Conservation (phyloP, 1,139 yeast species). For the Pichia sp. region DNA sequence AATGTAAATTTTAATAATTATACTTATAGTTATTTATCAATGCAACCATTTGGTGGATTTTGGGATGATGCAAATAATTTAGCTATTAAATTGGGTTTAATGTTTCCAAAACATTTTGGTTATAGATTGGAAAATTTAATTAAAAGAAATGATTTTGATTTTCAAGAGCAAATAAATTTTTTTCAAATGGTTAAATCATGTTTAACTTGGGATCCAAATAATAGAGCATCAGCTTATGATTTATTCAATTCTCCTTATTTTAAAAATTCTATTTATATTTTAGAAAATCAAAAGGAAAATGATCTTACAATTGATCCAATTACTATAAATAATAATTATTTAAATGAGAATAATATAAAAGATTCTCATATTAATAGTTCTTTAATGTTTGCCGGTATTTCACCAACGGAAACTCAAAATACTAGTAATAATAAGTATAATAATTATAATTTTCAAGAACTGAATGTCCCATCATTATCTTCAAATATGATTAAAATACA, state of each 20-base stretch:
- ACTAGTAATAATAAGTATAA: no score
- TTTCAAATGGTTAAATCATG: conserved; percentile 51
- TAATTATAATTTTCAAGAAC: no score
- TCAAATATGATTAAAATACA: background rate
- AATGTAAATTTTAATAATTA: conserved; percentile 1
- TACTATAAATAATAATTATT: background rate
- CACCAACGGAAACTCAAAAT: background rate
- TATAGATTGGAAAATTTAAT: conserved; percentile 33
- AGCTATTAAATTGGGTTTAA: conserved; percentile 46
- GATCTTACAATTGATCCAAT: background rate
- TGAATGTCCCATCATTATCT: background rate
- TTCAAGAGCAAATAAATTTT: conserved; percentile 31
- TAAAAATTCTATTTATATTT: conserved; percentile 34
- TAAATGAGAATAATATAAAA: background rate
- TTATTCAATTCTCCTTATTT: conserved; percentile 51
- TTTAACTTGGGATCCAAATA: conserved; percentile 59
- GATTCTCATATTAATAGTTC: conserved; percentile 2
- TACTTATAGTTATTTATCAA: background rate
- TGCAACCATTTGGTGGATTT: conserved; percentile 49
- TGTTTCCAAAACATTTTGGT: conserved; percentile 42
- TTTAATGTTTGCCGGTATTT: conserved; percentile 9
- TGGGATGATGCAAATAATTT: conserved; percentile 57
- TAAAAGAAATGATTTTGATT: conserved; percentile 33
- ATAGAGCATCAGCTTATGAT: conserved; percentile 42
- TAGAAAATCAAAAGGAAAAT: conserved; percentile 14